Percentiles rank a stretch among this genome's conserved stretches.
Conservation (phyloP, 495 filamentous ascomycete species). For the Podospora conica region DNA sequence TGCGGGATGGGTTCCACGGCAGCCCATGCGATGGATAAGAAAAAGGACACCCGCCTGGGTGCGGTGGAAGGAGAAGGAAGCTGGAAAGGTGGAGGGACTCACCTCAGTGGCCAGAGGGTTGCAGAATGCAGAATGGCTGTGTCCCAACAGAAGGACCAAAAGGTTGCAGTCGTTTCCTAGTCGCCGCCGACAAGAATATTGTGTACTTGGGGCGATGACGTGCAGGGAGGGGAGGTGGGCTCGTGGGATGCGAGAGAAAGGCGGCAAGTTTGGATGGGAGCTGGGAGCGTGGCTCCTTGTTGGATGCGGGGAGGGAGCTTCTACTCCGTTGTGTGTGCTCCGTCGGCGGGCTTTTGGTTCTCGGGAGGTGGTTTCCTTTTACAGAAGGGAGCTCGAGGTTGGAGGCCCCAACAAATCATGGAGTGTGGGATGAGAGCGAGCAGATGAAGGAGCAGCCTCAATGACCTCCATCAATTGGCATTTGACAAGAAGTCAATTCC, state of each 20-base stretch:
- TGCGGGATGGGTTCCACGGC: background rate
- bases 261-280: background rate
- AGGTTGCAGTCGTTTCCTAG: background rate
- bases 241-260: background rate
- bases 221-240: background rate
- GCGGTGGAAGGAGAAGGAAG: background rate
- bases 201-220: conserved; percentile 1
- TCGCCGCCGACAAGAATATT: background rate
- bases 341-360: background rate
- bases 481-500: no score
- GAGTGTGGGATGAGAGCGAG: no score
- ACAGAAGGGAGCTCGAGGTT: background rate
- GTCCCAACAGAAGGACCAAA: background rate
- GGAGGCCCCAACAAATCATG: background rate
- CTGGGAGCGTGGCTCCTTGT: background rate
- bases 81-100: background rate
- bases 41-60: background rate
- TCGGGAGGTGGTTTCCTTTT: background rate
- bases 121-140: conserved; percentile 1
- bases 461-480: background rate
- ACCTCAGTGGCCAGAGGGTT: background rate
- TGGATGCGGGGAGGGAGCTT: background rate
- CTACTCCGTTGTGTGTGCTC: background rate
- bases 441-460: background rate
- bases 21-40: background rate